These are phyloP conservation scores for Dalbergia cultrata DNA, from an alignment of 306 rosid genomes.

Conservation along the genomic window DNA sequence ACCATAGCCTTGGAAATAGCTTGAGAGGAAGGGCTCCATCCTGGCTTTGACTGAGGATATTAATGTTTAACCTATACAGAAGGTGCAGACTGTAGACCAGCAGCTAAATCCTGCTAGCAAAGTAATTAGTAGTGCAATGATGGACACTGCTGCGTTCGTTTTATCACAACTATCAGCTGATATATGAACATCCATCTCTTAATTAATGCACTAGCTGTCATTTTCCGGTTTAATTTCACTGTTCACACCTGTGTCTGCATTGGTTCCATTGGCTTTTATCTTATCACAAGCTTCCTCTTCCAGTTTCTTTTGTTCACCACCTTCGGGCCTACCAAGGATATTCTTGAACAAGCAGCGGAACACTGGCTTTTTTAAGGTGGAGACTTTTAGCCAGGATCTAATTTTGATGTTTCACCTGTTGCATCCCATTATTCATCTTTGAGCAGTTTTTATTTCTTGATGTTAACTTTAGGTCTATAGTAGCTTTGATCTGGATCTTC, in stretches of 20 bases:
- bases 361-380: conserved; percentile 69
- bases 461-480: conserved; percentile 39
- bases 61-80: too few species aligned
- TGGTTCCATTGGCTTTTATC: not conserved
- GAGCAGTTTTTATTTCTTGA: conserved; percentile 54
- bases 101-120: too few species aligned
- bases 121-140: too few species aligned
- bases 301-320: not conserved
- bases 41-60: too few species aligned
- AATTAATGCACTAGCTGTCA: too few species aligned
- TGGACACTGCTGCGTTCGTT: too few species aligned
- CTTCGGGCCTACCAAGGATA: not conserved
- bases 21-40: too few species aligned
- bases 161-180: too few species aligned
- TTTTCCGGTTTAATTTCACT: too few species aligned
- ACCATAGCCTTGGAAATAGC: too few species aligned
- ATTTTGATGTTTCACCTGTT: conserved; percentile 66
- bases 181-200: too few species aligned
- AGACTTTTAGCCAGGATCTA: conserved; percentile 71
- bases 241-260: not conserved
- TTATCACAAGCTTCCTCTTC: not conserved
- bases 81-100: too few species aligned
- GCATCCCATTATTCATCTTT: conserved; percentile 66
- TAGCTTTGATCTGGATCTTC: conserved; percentile 44
- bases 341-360: conserved; percentile 58